Evolutionary conservation across 164 flowering plant species (phyloP).

Genomic region (Macadamia integrifolia): DNA sequence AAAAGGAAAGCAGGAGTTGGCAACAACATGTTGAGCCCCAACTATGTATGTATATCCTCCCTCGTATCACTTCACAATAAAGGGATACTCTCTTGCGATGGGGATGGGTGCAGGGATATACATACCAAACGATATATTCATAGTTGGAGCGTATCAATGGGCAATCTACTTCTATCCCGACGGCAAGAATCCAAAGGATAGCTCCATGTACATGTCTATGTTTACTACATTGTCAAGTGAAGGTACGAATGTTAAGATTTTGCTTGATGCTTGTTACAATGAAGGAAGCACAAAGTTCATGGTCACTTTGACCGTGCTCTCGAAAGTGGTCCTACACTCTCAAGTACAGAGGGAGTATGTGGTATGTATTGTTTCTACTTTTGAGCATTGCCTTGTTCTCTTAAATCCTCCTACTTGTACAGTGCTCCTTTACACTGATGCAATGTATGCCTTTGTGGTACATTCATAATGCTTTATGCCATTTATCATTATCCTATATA

Average conservation of each 20-base stretch:
- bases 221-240: conserved; percentile 80
- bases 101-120: conserved; percentile 81
- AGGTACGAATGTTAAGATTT: conserved; percentile 73
- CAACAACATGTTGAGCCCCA: too few species aligned
- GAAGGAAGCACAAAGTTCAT: conserved; percentile 75
- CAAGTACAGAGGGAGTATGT: conserved; percentile 88
- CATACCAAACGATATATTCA: conserved; percentile 59
- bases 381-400: too few species aligned
- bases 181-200: conserved; percentile 82
- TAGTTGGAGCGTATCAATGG: conserved; percentile 85
- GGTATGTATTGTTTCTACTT: conserved; percentile 35
- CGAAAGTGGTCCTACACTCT: conserved; percentile 81
- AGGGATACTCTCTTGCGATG: conserved; percentile 78
- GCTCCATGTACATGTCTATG: conserved; percentile 60
- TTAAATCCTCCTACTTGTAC: too few species aligned
- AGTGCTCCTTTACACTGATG: too few species aligned
- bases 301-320: conserved; percentile 76
- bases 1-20: too few species aligned
- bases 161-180: conserved; percentile 91
- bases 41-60: too few species aligned
- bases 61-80: conserved; percentile 57
- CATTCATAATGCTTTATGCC: too few species aligned
- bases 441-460: too few species aligned
- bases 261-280: too few species aligned
- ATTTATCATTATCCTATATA: too few species aligned